Evolutionary conservation across 2,329 filamentous ascomycete genomes (phyloP).

Genomic region (Colletotrichum siamense): DNA sequence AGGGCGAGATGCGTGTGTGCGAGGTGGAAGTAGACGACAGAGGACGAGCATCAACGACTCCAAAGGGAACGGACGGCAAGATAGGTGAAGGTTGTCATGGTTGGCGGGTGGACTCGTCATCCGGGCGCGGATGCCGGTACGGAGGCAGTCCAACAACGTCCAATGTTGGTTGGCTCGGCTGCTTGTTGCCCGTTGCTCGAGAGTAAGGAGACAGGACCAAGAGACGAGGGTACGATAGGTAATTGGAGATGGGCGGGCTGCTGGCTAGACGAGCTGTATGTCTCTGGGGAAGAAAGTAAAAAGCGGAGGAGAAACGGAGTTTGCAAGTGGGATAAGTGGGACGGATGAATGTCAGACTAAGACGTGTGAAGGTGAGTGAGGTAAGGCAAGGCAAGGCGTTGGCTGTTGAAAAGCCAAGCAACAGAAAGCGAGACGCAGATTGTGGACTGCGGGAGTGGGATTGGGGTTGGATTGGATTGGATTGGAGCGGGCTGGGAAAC

Average conservation of each 20-base stretch:
- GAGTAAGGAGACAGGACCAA: background rate
- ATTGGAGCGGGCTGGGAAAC: background rate
- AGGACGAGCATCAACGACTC: background rate
- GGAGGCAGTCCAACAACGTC: background rate
- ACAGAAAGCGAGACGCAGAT: background rate
- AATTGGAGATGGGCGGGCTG: background rate
- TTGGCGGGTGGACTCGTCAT: background rate
- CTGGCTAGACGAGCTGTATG: background rate
- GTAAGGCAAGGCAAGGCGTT: background rate
- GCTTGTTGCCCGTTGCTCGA: background rate
- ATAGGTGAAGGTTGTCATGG: background rate
- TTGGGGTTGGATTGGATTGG: background rate
- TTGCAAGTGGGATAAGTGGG: background rate
- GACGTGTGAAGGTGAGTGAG: background rate
- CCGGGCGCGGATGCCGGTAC: background rate
- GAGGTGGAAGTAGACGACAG: background rate
- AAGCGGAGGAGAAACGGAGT: background rate
- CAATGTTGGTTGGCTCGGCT: background rate
- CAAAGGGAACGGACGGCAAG: constrained; percentile 1
- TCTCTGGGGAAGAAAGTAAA: background rate
- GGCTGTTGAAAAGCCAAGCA: background rate
- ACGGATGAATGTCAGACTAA: background rate
- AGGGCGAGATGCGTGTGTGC: background rate
- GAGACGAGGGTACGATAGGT: background rate
- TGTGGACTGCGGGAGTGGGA: background rate